These are phyloP conservation scores for Daldinia bambusicola DNA, from an alignment of 495 filamentous ascomycete genomes.

Conservation along the genomic window DNA sequence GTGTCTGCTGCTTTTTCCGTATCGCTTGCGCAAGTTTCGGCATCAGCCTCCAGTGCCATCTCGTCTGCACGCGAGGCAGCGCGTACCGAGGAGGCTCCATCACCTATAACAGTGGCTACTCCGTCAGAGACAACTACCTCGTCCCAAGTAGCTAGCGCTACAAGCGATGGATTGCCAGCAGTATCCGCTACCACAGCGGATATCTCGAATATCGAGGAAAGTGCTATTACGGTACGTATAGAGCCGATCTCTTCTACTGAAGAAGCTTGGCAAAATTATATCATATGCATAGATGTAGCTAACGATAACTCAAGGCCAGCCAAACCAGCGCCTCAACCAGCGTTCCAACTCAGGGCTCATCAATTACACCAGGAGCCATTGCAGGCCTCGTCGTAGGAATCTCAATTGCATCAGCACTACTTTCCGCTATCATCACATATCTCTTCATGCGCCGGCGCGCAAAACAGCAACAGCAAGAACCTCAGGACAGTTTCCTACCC, in stretches of 20 bases:
- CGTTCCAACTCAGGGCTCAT: slow-evolving; percentile 23
- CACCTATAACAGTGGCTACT: neutral
- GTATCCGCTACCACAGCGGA: slow-evolving; percentile 1
- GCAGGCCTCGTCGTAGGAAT: slow-evolving; percentile 42
- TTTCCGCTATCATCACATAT: slow-evolving; percentile 35
- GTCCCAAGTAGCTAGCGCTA: neutral
- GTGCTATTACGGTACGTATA: slow-evolving; percentile 24
- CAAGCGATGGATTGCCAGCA: slow-evolving; percentile 3
- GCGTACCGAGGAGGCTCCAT: neutral
- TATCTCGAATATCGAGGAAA: slow-evolving; percentile 20
- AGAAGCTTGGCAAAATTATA: neutral
- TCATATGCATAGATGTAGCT: neutral
- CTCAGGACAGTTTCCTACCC: slow-evolving; percentile 1
- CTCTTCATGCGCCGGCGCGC: slow-evolving; percentile 39
- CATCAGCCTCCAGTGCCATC: slow-evolving; percentile 18
- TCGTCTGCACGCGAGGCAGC: slow-evolving; percentile 23
- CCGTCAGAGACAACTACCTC: slow-evolving; percentile 12
- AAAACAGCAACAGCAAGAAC: slow-evolving; percentile 5
- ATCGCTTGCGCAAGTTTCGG: slow-evolving; percentile 17
- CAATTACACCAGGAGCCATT: slow-evolving; percentile 33
- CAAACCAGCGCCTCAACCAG: slow-evolving; percentile 14
- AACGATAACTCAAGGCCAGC: slow-evolving; percentile 22
- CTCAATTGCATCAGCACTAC: slow-evolving; percentile 29
- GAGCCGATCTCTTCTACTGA: neutral
- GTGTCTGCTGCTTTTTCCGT: slow-evolving; percentile 8